Base-by-base conservation (phyloP, 352 stramenopile species). In the Globisporangium rhizosaccharum region DNA sequence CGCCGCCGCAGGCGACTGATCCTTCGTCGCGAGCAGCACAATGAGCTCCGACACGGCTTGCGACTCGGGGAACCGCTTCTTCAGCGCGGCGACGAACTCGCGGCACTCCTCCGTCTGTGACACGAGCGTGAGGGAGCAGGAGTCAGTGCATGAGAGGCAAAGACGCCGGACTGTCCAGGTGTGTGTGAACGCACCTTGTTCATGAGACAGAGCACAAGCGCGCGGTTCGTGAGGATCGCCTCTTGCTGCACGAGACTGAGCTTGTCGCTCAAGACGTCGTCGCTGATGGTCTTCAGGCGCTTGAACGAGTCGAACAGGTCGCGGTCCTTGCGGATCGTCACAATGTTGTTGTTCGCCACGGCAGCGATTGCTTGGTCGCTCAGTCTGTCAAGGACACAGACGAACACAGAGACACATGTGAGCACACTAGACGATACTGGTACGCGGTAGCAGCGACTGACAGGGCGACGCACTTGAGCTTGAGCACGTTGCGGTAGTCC, bases 291-390 rank as follows among this genome's bases (percentile, higher is more conserved):
- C 60, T 90, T 89, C 46, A 94, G 66, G 0, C 82, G 79, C 77
- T 94, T 94, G 46, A 92, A 71, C 47, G 85, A 94, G 62, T 94
- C 85, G n/a, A 94, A 71, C 8, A 90, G 65, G 30, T 94, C 85
- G 45, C 77, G 77, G 56, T 91, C 79, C 50, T 78, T 81, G 51
- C 83, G 82, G 53, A 94, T 89, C 25, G 80, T 72, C 57, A 91
- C 85, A 23, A 94, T 87, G 59, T 94, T 94, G 70, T 94, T 94
- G 39, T 66, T 73, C 25, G 82, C 85, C 23, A 92, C 79, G 42
- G 75, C 79, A 15, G 56, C 75, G n/a, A 90, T 66, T 5, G 70
- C 75, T 61, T 79, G 76, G 56, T 91, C 85, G 55, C 51, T 81
- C 26, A 88, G 64, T 42, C 80, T 92, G n/a, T 30, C 56, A 18